Percentiles rank a stretch among this genome's conserved stretches.
phyloP scores from a whole-genome alignment of 2,329 filamentous ascomycete genomes.

The Cercospora sp. region DNA sequence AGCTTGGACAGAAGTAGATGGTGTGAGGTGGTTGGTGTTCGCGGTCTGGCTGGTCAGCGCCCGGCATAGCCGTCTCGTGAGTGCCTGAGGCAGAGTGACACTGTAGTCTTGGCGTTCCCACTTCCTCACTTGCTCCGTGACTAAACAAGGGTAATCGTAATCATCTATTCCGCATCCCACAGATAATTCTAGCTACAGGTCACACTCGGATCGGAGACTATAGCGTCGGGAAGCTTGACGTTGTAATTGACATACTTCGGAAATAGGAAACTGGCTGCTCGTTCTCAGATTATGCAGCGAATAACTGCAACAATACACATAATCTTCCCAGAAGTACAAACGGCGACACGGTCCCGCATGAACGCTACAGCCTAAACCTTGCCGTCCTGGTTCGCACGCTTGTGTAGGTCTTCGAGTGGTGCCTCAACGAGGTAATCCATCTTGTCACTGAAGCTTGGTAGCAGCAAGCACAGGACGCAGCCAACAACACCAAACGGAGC shows the following conservation, averaged over 20 bases:
- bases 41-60: too few relatives aligned
- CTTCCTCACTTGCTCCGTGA: too few relatives aligned
- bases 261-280: background rate
- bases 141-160: too few relatives aligned
- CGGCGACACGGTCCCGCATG: background rate
- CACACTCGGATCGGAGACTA: too few relatives aligned
- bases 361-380: background rate
- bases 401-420: background rate
- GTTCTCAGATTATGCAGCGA: background rate
- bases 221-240: too few relatives aligned
- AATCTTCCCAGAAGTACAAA: background rate
- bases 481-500: conserved; percentile 24
- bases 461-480: conserved; percentile 19
- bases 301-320: background rate
- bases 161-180: too few relatives aligned
- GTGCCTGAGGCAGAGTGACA: too few relatives aligned
- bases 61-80: too few relatives aligned
- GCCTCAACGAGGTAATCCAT: conserved; percentile 24
- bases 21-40: too few relatives aligned
- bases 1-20: too few relatives aligned
- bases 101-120: too few relatives aligned
- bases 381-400: background rate
- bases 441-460: conserved; percentile 13
- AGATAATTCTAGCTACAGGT: too few relatives aligned
- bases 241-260: background rate